Evolutionary conservation across 2,329 filamentous ascomycete genomes (phyloP).

Genomic region (Aureobasidium sp.): DNA sequence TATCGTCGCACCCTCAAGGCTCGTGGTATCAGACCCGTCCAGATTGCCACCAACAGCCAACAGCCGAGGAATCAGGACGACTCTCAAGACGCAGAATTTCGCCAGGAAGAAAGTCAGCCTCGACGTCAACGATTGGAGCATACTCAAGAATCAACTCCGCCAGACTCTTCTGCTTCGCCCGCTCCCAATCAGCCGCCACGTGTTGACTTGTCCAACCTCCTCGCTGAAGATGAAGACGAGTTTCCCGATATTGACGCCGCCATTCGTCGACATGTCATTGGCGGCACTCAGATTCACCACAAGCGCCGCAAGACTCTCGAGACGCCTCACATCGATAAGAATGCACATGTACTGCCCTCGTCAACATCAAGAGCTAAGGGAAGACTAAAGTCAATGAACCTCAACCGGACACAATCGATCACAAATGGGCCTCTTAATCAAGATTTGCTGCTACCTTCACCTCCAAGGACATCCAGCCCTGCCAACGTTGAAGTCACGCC

Average conservation of each 20-base stretch:
- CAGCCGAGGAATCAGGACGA: conserved; percentile 21
- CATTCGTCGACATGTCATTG: conserved; percentile 23
- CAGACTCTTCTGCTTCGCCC: conserved; percentile 11
- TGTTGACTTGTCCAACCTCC: conserved; percentile 18
- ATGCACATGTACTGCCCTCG: background rate
- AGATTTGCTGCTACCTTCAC: conserved; percentile 19
- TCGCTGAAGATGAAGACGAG: conserved; percentile 28
- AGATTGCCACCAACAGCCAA: conserved; percentile 28
- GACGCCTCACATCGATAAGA: background rate
- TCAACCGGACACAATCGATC: background rate
- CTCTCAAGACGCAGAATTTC: conserved; percentile 13
- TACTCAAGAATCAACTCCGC: conserved; percentile 18
- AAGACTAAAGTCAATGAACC: conserved; percentile 1
- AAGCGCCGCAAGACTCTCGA: conserved; percentile 28
- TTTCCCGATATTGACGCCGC: conserved; percentile 33
- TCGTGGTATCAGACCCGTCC: conserved; percentile 49
- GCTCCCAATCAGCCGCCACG: background rate
- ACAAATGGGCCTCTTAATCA: background rate
- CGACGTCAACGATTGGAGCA: background rate
- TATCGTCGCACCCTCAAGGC: conserved; percentile 48
- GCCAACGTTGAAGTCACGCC: background rate
- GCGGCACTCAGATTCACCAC: conserved; percentile 23
- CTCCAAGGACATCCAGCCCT: conserved; percentile 20
- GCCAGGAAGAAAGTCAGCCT: conserved; percentile 6
- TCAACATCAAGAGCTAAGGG: conserved; percentile 11